Base-by-base conservation (phyloP, 1,284 basidiomycete species). In the Abortiporus biennis region DNA sequence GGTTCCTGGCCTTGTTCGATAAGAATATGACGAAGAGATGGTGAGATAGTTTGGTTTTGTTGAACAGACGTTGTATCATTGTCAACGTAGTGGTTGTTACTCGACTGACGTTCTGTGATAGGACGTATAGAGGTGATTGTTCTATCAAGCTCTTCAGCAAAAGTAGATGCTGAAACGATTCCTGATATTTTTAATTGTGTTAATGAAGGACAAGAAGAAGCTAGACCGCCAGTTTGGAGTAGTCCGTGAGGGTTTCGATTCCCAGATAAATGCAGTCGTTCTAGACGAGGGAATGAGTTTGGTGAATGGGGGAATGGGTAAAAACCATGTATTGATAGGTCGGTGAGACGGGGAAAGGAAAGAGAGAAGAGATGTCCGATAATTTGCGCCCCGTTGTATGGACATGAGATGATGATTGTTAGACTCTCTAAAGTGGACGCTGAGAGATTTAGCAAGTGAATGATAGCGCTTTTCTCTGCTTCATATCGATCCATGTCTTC, bases 221-320 rank as follows among this genome's bases (percentile, higher is more conserved):
- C 60, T 13, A 74, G 57, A 0, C 55, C 57, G 34, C 62, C 62
- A 27, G 60, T 43, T 29, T 65, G 54, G 6, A 76, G 55, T 1
- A 77, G 51, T 0, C 72, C 73, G 30, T 66, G 57, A 0, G 75
- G 75, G 43, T 71, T 76, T 22, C 70, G 60, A 48, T 73, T 73
- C 3, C 72, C 73, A 20, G 66, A 57, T 5, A 61, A 44, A 40
- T 60, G 59, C 13, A 61, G 47, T 2, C 51, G 52, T 13, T 45
- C 44, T 3, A 62, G 48, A 2, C 33, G 37, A 36, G 56, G 36
- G 31, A 43, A 23, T 6, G 22, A 77, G 66, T 39, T 71, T n/a
- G 37, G 37, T 24, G 11, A 6, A 20, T 38, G 24, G 13, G 37
- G 37, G 24, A 38, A 38, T 13, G 37, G 37, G 17, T 38, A 38